phyloP scores from a whole-genome alignment of 257 asterid genomes.

The Solanum bulbocastanum region DNA sequence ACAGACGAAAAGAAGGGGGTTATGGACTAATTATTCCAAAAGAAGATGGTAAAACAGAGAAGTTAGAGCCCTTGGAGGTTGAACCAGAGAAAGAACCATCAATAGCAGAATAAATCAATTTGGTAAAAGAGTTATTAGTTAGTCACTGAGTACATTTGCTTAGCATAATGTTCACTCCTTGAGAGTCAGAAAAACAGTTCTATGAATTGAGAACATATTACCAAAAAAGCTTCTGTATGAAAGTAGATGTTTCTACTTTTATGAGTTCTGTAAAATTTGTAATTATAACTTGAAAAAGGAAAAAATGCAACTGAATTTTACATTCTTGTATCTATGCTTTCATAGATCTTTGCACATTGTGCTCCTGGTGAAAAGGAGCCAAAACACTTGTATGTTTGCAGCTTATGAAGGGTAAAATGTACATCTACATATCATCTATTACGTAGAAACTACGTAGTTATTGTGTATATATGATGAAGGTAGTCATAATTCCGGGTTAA shows the following conservation, averaged over 20 bases:
- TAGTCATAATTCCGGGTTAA: neutral
- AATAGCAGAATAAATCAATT: constrained; percentile 9
- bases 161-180: neutral
- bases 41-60: constrained; percentile 42
- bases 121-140: neutral
- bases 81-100: constrained; percentile 23
- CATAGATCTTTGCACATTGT: neutral
- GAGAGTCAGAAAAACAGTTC: neutral
- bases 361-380: neutral
- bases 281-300: neutral
- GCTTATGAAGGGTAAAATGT: neutral
- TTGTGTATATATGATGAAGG: neutral
- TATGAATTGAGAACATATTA: neutral
- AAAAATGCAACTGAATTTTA: neutral
- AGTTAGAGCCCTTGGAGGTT: constrained; percentile 32
- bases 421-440: no score
- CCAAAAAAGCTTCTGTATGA: neutral
- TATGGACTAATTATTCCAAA: constrained; percentile 79
- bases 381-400: neutral
- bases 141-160: neutral
- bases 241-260: neutral
- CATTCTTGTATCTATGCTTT: neutral
- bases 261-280: neutral
- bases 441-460: no score
- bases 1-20: constrained; percentile 72